A percentile compares a stretch with the other conserved stretches of the same genome.
Conservation (phyloP, 2,329 filamentous ascomycete genomes). For the Cordyceps pruinosa region DNA sequence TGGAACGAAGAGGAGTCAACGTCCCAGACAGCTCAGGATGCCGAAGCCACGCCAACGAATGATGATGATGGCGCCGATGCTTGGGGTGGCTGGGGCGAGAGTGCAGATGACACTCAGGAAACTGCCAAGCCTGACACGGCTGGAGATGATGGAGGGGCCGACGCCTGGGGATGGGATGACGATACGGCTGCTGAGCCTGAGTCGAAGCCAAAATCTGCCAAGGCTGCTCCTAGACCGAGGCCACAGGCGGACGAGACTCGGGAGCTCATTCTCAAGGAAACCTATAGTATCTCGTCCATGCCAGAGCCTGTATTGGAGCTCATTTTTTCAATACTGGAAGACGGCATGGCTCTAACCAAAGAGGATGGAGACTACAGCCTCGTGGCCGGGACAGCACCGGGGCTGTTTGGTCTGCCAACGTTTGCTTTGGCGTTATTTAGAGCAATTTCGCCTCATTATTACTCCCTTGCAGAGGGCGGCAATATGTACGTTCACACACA, state of each 20-base stretch:
- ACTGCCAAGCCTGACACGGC: slow-evolving; percentile 15
- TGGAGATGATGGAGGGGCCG: slow-evolving; percentile 45
- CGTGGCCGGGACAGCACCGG: slow-evolving; percentile 60
- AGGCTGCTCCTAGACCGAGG: slow-evolving; percentile 13
- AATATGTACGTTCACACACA: slow-evolving; percentile 48
- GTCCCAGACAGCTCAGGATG: slow-evolving; percentile 17
- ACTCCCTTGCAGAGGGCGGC: slow-evolving; percentile 53
- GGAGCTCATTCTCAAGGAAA: slow-evolving; percentile 75
- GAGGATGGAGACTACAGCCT: slow-evolving; percentile 46
- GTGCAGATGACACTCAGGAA: slow-evolving; percentile 22
- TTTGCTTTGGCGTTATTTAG: slow-evolving; percentile 72
- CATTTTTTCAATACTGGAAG: slow-evolving; percentile 53
- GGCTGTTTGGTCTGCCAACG: slow-evolving; percentile 65
- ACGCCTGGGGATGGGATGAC: slow-evolving; percentile 83
- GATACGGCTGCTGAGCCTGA: slow-evolving; percentile 33
- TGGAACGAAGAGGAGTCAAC: slow-evolving; percentile 65
- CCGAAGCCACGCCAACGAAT: slow-evolving; percentile 10
- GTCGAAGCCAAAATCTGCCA: slow-evolving; percentile 6
- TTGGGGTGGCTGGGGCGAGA: slow-evolving; percentile 78
- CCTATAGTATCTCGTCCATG: slow-evolving; percentile 81
- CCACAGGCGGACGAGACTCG: slow-evolving; percentile 33
- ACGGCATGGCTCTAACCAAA: slow-evolving; percentile 53
- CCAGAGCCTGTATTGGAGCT: slow-evolving; percentile 69
- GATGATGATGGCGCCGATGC: slow-evolving; percentile 53
- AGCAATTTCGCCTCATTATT: slow-evolving; percentile 68